Evolutionary conservation across 176 grass and related monocot genomes (phyloP).

Genomic region (Calamus simplicifolius): DNA sequence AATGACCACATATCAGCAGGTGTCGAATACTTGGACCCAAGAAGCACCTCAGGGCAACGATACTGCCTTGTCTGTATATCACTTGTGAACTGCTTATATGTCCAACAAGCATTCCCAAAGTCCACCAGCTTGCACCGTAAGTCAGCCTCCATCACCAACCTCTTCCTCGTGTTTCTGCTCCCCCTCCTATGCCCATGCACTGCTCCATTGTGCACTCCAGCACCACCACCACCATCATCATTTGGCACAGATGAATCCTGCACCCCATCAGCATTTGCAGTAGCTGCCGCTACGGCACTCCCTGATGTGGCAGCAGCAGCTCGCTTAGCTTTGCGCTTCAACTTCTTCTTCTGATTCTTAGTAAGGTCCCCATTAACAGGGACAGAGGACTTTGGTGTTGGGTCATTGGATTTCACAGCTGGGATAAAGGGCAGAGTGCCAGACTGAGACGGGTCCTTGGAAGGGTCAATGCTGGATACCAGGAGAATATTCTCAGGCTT

Average conservation of each 20-base stretch:
- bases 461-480: slow-evolving; percentile 62
- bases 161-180: slow-evolving; percentile 58
- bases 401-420: slow-evolving; percentile 30
- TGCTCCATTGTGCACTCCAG: slow-evolving; percentile 25
- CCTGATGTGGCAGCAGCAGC: slow-evolving; percentile 49
- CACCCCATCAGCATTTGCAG: slow-evolving; percentile 40
- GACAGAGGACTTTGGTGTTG: slow-evolving; percentile 22
- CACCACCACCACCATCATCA: slow-evolving; percentile 38
- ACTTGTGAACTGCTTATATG: slow-evolving; percentile 96
- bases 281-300: slow-evolving; percentile 22
- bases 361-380: slow-evolving; percentile 53
- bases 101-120: slow-evolving; percentile 99
- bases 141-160: slow-evolving; percentile 69
- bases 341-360: slow-evolving; percentile 93
- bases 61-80: slow-evolving; percentile 99
- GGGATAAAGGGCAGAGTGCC: slow-evolving; percentile 43
- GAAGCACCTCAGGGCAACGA: slow-evolving; percentile 92
- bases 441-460: slow-evolving; percentile 73
- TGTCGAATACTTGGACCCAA: slow-evolving; percentile 93
- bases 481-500: slow-evolving; percentile 98
- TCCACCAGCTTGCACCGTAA: slow-evolving; percentile 91
- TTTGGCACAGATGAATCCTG: slow-evolving; percentile 23
- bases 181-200: slow-evolving; percentile 43
- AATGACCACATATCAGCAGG: slow-evolving; percentile 94
- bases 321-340: slow-evolving; percentile 68